Conservation (phyloP, 192 early-diverging fungal genomes). For the Coemansia sp. region DNA sequence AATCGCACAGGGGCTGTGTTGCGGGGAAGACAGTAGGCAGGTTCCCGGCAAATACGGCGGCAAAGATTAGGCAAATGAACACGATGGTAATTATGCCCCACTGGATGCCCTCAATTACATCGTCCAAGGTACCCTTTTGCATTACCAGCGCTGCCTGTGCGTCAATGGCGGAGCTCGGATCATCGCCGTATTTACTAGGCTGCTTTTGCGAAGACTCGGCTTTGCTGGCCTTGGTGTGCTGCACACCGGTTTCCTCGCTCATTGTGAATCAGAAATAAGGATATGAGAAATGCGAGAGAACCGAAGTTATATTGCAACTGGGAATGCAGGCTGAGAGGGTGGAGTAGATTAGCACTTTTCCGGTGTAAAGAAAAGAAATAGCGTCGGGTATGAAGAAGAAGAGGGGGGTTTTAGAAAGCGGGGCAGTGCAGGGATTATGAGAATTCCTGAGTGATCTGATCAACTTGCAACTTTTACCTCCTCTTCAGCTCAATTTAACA, state of each 20-base stretch:
- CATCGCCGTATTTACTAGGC: constrained; percentile 25
- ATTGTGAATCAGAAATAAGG: background rate
- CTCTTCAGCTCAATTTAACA: background rate
- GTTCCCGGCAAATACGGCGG: constrained; percentile 32
- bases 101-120: constrained; percentile 52
- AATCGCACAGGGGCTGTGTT: constrained; percentile 38
- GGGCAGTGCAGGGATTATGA: background rate
- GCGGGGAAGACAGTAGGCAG: constrained; percentile 44
- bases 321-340: constrained; percentile 5
- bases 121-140: constrained; percentile 54
- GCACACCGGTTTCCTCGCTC: constrained; percentile 9
- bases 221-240: constrained; percentile 7
- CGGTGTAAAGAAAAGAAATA: background rate
- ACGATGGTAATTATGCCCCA: constrained; percentile 33
- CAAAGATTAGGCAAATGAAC: constrained; percentile 34
- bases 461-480: background rate
- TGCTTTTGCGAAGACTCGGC: constrained; percentile 5
- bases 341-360: background rate
- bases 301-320: background rate
- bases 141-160: constrained; percentile 47
- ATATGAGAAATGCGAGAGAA: background rate
- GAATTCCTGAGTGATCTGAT: background rate
- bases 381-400: background rate
- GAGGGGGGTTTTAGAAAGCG: background rate
- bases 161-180: constrained; percentile 30